Base-by-base conservation (phyloP, 306 rosid species). In the Glycine soja region DNA sequence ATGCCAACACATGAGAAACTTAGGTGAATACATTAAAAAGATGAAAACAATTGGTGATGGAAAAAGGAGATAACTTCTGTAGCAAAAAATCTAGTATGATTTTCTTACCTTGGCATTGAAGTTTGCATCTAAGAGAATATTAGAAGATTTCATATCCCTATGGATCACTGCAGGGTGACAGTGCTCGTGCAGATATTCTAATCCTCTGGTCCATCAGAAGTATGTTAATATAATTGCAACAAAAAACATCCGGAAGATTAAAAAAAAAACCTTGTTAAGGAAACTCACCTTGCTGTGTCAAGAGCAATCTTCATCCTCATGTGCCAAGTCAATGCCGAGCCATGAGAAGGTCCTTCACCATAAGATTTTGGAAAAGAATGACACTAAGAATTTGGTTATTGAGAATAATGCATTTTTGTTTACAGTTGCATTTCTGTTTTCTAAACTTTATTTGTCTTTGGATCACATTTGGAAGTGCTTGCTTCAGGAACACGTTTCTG, bases 271-370 rank as follows among this genome's bases (percentile, higher is more conserved):
- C 65, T 58, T 46, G 58, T 11, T 77, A 70, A 68, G 69, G 38
- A 81, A 80, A 51, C 70, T 88, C 51, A 90, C 99, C 94, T 95
- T 40, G 99, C 98, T 61, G 94, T 52, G 84, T 95, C 98, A 56
- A 95, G 94, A 79, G 99, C 99, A 82, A 93, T 89, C 87, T 95
- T 95, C 98, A 95, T 88, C 82, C 99, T 87, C 94, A 87, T 92
- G 57, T 85, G 89, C 99, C 99, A 95, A 7, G 94, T 91, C 89
- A 95, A 83, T 77, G 85, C 86, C 0, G 93, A 89, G 30, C 99
- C 99, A 85, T 74, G 93, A 76, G 97, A 87, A 56, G 93, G 93
- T 72, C 98, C 98, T 95, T 81, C 69, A 83, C 50, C 63, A 63
- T 54, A 14, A 57, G 16, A 19, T 68, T 74, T 74, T 34, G 52